Base-by-base conservation (phyloP, 352 stramenopile genomes). In the Pythium oligandrum region DNA sequence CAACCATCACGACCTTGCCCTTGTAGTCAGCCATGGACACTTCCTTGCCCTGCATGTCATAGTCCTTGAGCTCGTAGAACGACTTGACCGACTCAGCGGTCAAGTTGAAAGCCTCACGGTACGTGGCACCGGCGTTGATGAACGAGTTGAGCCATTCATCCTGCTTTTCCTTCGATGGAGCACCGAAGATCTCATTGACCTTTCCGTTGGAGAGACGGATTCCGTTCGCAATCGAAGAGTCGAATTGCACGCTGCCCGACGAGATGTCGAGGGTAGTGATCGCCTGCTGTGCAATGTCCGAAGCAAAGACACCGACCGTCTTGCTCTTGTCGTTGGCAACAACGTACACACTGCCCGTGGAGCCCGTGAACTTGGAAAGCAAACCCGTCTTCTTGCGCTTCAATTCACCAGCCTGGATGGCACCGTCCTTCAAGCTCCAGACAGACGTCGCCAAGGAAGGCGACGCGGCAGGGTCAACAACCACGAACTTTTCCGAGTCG, bases 21-120 rank as follows among this genome's bases (percentile, higher is more conserved):
- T 64, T 46, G 48, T 78, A 89, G 6, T 63, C 62, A 3, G 70
- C 74, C 52, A 97, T 77, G 12, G 44, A 57, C 17, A 92, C 73
- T 8, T 71, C 66, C 3, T 80, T 70, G 6, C 76, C 75, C 30
- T 73, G 53, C 37, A 93, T 86, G 38, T 83, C 65, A 10, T 44
- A 58, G 47, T 95, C 87, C 6, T 57, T 60, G 37, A 96, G 57
- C 34, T 84, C 72, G 51, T 96, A 96, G 55, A 96, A 76, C 44
- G 73, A 83, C 44, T 70, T 71, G 7, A 75, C 58, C 4, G 66
- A 55, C 7, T 51, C 59, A 26, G 63, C 48, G n/a, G 73, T 74
- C 2, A 67, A 55, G 1, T 63, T 66, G 37, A 68, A 61, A 0
- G 61, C 71, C 45, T 86, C 74, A 6, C 68, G 50, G 51, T 83